phyloP scores from a whole-genome alignment of 2,329 filamentous ascomycete genomes.

The Colletotrichum gloeosporioides region DNA sequence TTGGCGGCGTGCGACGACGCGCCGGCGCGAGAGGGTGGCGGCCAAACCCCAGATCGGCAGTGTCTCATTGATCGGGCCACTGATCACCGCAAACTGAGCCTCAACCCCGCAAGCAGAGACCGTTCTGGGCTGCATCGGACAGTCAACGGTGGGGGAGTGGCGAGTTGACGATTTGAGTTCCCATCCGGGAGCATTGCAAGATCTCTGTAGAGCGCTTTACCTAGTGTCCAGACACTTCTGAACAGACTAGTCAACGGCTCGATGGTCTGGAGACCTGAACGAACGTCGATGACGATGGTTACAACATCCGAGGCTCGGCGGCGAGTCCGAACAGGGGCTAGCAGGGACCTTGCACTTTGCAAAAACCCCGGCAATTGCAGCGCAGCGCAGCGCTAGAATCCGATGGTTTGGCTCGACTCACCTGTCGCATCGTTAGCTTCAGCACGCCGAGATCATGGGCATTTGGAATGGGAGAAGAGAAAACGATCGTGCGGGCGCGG shows the following conservation, averaged over 20 bases:
- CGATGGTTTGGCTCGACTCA: not conserved
- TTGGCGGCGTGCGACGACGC: not conserved
- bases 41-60: not conserved
- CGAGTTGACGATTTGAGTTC: not conserved
- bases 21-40: not conserved
- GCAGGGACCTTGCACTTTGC: not conserved
- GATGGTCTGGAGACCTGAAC: not conserved
- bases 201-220: not conserved
- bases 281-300: not conserved
- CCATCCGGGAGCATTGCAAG: not conserved
- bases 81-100: not conserved
- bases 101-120: not conserved
- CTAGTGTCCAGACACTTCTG: not conserved
- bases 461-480: conserved; percentile 4
- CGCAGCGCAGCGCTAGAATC: conserved; percentile 5
- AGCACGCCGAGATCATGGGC: not conserved
- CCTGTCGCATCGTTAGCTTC: not conserved
- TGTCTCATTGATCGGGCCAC: not conserved
- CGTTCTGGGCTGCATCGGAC: not conserved
- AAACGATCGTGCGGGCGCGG: not conserved
- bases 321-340: conserved; percentile 2
- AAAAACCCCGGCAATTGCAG: not conserved
- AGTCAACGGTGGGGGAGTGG: not conserved
- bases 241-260: not conserved
- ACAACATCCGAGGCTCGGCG: conserved; percentile 3